Conservation (phyloP, 805 yeast genomes). For the Nakazawaea populi region DNA sequence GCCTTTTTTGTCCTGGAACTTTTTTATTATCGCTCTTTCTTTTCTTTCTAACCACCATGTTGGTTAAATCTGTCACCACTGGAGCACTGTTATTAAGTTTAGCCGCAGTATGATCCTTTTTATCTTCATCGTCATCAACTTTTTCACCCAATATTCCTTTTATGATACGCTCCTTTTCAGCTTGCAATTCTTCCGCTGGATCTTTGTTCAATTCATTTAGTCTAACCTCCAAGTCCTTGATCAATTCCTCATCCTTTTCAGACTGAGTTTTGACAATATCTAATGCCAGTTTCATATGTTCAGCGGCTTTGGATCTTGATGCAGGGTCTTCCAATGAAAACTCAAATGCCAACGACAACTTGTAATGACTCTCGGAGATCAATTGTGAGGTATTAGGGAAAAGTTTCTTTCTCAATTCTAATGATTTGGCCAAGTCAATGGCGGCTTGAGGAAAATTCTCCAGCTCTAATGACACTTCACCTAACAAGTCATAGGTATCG, state of each 20-base stretch:
- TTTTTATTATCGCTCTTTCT: slow-evolving; percentile 16
- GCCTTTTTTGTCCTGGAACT: slow-evolving; percentile 3
- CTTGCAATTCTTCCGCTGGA: slow-evolving; percentile 40
- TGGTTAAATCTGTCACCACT: slow-evolving; percentile 55
- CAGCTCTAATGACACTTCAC: slow-evolving; percentile 86
- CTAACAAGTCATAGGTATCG: slow-evolving; percentile 72
- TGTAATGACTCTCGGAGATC: slow-evolving; percentile 76
- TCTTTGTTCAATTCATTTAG: slow-evolving; percentile 48
- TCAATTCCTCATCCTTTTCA: slow-evolving; percentile 34
- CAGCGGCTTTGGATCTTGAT: slow-evolving; percentile 48
- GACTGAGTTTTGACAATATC: slow-evolving; percentile 38
- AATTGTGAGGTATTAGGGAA: slow-evolving; percentile 48
- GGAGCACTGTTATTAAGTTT: slow-evolving; percentile 17
- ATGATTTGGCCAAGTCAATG: slow-evolving; percentile 55
- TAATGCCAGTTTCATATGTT: slow-evolving; percentile 32
- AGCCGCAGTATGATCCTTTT: slow-evolving; percentile 13
- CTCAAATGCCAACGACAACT: slow-evolving; percentile 73
- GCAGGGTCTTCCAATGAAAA: slow-evolving; percentile 52
- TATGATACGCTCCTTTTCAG: slow-evolving; percentile 47
- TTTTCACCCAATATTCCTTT: slow-evolving; percentile 52
- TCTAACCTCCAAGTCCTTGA: slow-evolving; percentile 52
- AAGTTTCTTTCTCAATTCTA: slow-evolving; percentile 47
- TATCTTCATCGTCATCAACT: slow-evolving; percentile 13
- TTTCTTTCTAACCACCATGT: slow-evolving; percentile 55
- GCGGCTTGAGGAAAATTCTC: slow-evolving; percentile 82